These are phyloP conservation scores for Zygosaccharomyces bisporus DNA, from an alignment of 805 yeast species.

Conservation along the genomic window DNA sequence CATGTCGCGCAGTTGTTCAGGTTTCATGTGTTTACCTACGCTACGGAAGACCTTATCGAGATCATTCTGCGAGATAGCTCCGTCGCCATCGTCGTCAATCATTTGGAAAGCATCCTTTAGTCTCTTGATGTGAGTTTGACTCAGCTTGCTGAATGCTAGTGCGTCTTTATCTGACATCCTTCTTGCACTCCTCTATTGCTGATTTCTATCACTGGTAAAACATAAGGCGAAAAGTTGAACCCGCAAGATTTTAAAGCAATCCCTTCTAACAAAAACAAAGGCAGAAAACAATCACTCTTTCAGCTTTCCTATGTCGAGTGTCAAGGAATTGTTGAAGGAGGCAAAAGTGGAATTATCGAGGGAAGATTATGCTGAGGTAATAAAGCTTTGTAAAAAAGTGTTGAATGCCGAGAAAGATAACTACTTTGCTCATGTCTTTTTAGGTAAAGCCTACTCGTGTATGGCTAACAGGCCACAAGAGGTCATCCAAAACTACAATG, in stretches of 20 bases:
- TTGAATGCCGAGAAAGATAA: slow-evolving; percentile 52
- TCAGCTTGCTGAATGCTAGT: slow-evolving; percentile 42
- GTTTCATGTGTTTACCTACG: slow-evolving; percentile 45
- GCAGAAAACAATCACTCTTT: neutral
- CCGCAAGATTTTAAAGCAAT: neutral
- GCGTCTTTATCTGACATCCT: slow-evolving; percentile 31
- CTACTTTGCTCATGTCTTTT: slow-evolving; percentile 64
- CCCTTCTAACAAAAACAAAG: neutral
- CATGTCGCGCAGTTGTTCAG: slow-evolving; percentile 49
- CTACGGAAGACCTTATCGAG: slow-evolving; percentile 50
- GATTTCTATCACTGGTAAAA: neutral
- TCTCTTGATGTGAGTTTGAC: slow-evolving; percentile 60
- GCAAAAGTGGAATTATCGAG: slow-evolving; percentile 51
- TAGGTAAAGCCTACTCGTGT: slow-evolving; percentile 64
- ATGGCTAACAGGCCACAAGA: slow-evolving; percentile 34
- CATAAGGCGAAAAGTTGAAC: neutral
- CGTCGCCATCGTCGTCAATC: slow-evolving; percentile 80
- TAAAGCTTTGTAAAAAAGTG: slow-evolving; percentile 52
- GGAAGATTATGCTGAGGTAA: slow-evolving; percentile 59
- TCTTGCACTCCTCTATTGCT: neutral
- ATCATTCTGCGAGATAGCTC: slow-evolving; percentile 53
- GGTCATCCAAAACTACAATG: slow-evolving; percentile 37
- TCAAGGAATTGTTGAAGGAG: slow-evolving; percentile 42
- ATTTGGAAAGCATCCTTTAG: slow-evolving; percentile 72
- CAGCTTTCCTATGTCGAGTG: slow-evolving; percentile 28